Percentiles rank a stretch among this genome's conserved stretches.
These are phyloP conservation scores for Theobroma grandiflorum DNA, from an alignment of 441 rosid species.

Conservation along the genomic window DNA sequence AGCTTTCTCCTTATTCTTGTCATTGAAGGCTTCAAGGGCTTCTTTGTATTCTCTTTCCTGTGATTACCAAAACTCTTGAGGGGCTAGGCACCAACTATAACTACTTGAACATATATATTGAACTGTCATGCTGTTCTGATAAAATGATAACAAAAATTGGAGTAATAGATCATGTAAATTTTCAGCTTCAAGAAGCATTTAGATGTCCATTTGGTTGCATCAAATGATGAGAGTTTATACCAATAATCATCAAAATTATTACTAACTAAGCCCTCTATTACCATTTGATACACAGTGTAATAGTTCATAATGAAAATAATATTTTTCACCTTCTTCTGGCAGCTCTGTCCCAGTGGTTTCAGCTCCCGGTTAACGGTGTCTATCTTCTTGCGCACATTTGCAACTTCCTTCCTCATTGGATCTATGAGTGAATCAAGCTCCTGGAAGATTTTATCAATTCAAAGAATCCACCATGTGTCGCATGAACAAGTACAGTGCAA, in stretches of 20 bases:
- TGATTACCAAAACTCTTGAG: conserved; percentile 9
- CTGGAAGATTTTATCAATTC: conserved; percentile 40
- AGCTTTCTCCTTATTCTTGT: conserved; percentile 86
- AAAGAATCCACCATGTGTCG: background rate
- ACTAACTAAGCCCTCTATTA: background rate
- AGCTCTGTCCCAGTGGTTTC: conserved; percentile 75
- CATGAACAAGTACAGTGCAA: background rate
- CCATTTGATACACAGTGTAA: background rate
- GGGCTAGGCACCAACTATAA: background rate
- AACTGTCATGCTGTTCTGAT: background rate
- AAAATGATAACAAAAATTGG: background rate
- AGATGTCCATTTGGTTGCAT: background rate
- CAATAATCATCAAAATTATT: background rate
- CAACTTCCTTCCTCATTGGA: conserved; percentile 84
- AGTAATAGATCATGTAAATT: background rate
- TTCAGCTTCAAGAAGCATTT: background rate
- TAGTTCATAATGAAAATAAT: background rate
- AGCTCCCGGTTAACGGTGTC: conserved; percentile 69
- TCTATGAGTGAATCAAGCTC: conserved; percentile 90
- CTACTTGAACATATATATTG: background rate
- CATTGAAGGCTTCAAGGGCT: conserved; percentile 86
- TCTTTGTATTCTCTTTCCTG: conserved; percentile 96
- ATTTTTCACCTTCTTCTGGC: conserved; percentile 79
- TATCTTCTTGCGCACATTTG: conserved; percentile 69
- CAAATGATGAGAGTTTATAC: background rate